Conservation (phyloP, 2,329 filamentous ascomycete species). For the Phialemoniopsis sp. region DNA sequence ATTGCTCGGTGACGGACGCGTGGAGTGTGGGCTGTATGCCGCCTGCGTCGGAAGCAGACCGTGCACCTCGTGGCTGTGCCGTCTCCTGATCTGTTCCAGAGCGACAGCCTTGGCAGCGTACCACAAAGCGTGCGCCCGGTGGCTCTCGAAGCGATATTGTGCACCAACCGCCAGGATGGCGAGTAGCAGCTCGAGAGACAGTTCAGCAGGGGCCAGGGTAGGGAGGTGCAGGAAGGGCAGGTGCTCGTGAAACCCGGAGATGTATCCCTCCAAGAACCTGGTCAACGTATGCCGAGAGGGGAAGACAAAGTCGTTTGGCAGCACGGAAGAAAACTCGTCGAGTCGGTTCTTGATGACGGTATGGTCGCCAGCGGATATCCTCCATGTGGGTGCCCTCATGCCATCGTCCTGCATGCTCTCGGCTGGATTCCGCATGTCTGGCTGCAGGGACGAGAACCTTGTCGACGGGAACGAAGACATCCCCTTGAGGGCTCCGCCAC, state of each 20-base stretch:
- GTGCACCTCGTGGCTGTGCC: conserved; percentile 53
- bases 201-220: conserved; percentile 58
- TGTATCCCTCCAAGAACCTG: conserved; percentile 66
- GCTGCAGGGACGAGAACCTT: conserved; percentile 48
- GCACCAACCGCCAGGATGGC: conserved; percentile 65
- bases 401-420: conserved; percentile 37
- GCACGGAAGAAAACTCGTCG: conserved; percentile 55
- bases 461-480: conserved; percentile 50
- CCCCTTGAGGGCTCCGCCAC: conserved; percentile 37
- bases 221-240: conserved; percentile 64
- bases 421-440: conserved; percentile 42
- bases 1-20: conserved; percentile 52
- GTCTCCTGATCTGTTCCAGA: conserved; percentile 52
- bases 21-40: conserved; percentile 57
- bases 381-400: conserved; percentile 31
- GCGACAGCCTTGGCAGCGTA: conserved; percentile 56
- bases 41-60: conserved; percentile 52
- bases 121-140: conserved; percentile 56
- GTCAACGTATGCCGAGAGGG: conserved; percentile 66
- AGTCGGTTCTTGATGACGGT: conserved; percentile 53
- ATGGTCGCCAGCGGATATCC: conserved; percentile 51
- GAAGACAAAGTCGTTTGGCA: conserved; percentile 61
- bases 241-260: conserved; percentile 60
- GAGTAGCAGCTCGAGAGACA: conserved; percentile 64
- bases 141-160: conserved; percentile 60